Conservation (phyloP, 257 asterid species). For the Przewalskia tangutica region DNA sequence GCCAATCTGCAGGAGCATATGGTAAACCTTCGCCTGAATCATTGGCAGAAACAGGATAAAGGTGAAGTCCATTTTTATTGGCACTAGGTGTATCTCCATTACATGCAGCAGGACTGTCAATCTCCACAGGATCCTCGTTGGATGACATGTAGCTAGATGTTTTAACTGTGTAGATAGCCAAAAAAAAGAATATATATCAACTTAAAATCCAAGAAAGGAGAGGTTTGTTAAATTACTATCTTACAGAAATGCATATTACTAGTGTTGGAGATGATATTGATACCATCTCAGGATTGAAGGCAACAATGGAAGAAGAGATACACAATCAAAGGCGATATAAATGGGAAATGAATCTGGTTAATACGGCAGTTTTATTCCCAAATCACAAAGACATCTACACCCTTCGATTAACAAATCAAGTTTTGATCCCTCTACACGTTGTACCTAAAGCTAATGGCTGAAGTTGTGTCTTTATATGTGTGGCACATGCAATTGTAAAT, state of each 20-base stretch:
- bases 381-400: no score
- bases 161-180: neutral
- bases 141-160: constrained; percentile 5
- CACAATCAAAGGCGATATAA: no score
- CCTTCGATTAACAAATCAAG: no score
- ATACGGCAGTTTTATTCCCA: no score
- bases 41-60: constrained; percentile 45
- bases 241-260: neutral
- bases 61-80: constrained; percentile 29
- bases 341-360: no score
- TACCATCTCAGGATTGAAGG: no score
- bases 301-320: no score
- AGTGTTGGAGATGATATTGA: neutral
- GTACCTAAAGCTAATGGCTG: no score
- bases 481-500: no score
- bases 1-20: constrained; percentile 80
- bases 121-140: constrained; percentile 37
- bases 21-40: constrained; percentile 76
- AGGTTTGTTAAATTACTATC: neutral
- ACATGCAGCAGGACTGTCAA: constrained; percentile 33
- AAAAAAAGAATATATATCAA: neutral
- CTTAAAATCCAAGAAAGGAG: neutral
- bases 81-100: constrained; percentile 21
- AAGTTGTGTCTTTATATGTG: no score
- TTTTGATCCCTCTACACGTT: no score